These are phyloP conservation scores for Fusarium sp. DNA, from an alignment of 2,329 filamentous ascomycete species.

Conservation along the genomic window DNA sequence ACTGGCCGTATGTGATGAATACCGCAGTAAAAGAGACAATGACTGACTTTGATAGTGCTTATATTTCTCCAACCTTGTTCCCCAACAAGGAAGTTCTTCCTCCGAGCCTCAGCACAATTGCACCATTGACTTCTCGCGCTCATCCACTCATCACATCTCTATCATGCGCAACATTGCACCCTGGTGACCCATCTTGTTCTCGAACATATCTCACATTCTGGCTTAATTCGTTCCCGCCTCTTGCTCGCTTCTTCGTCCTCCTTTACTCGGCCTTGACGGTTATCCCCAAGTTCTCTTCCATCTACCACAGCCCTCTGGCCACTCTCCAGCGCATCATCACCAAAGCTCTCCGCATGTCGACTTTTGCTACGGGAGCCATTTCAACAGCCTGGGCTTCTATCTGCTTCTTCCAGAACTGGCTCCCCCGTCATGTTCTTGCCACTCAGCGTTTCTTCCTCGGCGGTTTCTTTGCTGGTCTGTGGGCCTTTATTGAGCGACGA, in stretches of 20 bases:
- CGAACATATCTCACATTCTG: slow-evolving; percentile 90
- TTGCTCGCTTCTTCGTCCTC: slow-evolving; percentile 82
- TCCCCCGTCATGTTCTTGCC: slow-evolving; percentile 80
- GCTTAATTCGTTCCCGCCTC: slow-evolving; percentile 82
- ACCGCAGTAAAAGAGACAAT: neutral
- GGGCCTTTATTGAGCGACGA: slow-evolving; percentile 80
- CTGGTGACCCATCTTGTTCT: slow-evolving; percentile 86
- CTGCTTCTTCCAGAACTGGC: slow-evolving; percentile 85
- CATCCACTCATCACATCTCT: slow-evolving; percentile 88
- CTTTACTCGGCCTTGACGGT: slow-evolving; percentile 77
- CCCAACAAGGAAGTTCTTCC: slow-evolving; percentile 77
- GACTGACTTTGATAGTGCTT: slow-evolving; percentile 64
- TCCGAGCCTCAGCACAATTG: slow-evolving; percentile 73
- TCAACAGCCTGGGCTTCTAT: slow-evolving; percentile 89
- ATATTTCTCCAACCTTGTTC: slow-evolving; percentile 88
- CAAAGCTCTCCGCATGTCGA: slow-evolving; percentile 77
- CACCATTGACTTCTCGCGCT: slow-evolving; percentile 83
- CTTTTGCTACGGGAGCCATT: slow-evolving; percentile 82
- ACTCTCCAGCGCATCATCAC: slow-evolving; percentile 75
- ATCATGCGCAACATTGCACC: slow-evolving; percentile 91
- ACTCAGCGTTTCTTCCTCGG: slow-evolving; percentile 92
- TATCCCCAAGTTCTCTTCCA: slow-evolving; percentile 73
- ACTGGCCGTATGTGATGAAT: slow-evolving; percentile 81
- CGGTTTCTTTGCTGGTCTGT: slow-evolving; percentile 86
- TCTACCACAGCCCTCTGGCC: slow-evolving; percentile 77